These are phyloP conservation scores for Gastrodia elata DNA, from an alignment of 106 monocot genomes.

Conservation along the genomic window DNA sequence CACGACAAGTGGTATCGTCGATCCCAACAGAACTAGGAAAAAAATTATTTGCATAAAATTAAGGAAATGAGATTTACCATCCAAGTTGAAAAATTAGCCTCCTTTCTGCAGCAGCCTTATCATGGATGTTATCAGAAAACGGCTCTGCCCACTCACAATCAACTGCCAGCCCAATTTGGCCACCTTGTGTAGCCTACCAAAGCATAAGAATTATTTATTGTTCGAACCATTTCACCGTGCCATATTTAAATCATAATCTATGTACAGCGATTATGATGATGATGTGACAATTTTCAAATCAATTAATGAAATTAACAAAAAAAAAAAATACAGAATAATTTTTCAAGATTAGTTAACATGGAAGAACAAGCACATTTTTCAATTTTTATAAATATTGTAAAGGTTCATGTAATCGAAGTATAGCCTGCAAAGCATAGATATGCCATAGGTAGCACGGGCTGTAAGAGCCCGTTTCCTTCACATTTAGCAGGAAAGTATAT, in stretches of 20 bases:
- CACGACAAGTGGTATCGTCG: too few species aligned
- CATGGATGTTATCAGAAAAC: slow-evolving; percentile 61
- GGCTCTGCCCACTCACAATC: slow-evolving; percentile 98
- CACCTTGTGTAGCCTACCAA: slow-evolving; percentile 76
- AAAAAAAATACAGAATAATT: too few species aligned
- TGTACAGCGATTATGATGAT: background rate
- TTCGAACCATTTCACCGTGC: background rate
- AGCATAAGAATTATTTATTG: background rate
- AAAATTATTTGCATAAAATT: background rate
- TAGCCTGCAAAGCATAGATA: too few species aligned
- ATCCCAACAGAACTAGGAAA: too few species aligned
- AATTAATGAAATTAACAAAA: background rate
- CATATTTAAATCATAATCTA: background rate
- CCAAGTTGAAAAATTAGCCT: slow-evolving; percentile 88
- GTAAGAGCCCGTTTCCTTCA: too few species aligned
- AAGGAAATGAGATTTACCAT: slow-evolving; percentile 41
- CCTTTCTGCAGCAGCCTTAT: slow-evolving; percentile 63
- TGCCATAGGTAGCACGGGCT: too few species aligned
- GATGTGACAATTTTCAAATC: background rate
- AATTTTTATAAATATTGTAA: background rate
- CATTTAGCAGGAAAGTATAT: too few species aligned
- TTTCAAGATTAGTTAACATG: background rate
- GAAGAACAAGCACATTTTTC: background rate
- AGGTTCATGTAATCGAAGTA: too few species aligned
- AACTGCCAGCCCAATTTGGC: slow-evolving; percentile 74